A percentile compares a stretch with the other conserved stretches of the same genome.
These are phyloP conservation scores for Pleomassaria siparia DNA, from an alignment of 2,329 filamentous ascomycete genomes.

Conservation along the genomic window DNA sequence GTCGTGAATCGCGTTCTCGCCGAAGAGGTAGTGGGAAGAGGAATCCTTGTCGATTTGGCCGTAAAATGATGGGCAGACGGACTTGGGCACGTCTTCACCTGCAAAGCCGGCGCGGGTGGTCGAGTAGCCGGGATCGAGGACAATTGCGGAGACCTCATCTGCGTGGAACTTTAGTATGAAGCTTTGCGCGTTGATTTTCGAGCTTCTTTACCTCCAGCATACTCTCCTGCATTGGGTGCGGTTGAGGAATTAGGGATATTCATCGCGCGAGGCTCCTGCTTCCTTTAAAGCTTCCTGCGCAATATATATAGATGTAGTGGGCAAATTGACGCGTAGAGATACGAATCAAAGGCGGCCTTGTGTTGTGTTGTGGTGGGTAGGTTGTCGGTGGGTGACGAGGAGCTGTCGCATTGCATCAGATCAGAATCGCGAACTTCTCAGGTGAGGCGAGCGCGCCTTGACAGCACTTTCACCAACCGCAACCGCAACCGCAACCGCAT, in stretches of 20 bases:
- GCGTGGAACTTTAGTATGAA: slow-evolving; percentile 13
- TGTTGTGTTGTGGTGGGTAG: slow-evolving; percentile 13
- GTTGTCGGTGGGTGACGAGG: slow-evolving; percentile 24
- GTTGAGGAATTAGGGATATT: slow-evolving; percentile 41
- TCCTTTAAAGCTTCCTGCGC: slow-evolving; percentile 10
- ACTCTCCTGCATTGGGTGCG: slow-evolving; percentile 47
- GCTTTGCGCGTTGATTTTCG: slow-evolving; percentile 7
- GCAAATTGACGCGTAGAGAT: slow-evolving; percentile 30
- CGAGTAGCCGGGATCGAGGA: slow-evolving; percentile 92
- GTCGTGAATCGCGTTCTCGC: slow-evolving; percentile 85
- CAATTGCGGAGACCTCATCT: slow-evolving; percentile 97
- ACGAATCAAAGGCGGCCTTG: slow-evolving; percentile 6
- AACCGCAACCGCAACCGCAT: slow-evolving; percentile 16
- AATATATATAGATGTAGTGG: not conserved
- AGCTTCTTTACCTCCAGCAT: slow-evolving; percentile 45
- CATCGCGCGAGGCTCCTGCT: slow-evolving; percentile 26
- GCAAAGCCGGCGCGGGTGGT: slow-evolving; percentile 93
- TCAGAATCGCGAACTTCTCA: slow-evolving; percentile 25
- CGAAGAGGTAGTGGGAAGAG: slow-evolving; percentile 68
- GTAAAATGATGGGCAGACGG: slow-evolving; percentile 88
- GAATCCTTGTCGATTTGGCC: slow-evolving; percentile 56
- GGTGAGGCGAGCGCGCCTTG: slow-evolving; percentile 19
- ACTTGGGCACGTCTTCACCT: slow-evolving; percentile 95
- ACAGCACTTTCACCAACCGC: not conserved
- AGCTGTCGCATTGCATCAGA: slow-evolving; percentile 32